Evolutionary conservation across 768 basidiomycete species (phyloP).

Genomic region (Boletus insuetus): DNA sequence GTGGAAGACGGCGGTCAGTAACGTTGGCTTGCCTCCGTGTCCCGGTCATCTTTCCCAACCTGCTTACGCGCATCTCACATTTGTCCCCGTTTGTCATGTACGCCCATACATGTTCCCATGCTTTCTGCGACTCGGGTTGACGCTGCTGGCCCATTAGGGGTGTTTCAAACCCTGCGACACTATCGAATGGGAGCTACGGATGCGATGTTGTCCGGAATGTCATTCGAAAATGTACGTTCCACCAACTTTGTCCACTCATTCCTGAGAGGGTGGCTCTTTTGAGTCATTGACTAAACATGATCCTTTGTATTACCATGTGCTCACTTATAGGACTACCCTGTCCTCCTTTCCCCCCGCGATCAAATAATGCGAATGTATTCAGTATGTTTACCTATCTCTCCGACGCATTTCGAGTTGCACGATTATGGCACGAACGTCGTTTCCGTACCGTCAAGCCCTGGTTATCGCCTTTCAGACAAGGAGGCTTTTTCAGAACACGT

Average conservation of each 20-base stretch:
- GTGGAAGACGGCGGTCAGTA: not conserved
- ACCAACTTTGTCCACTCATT: no score
- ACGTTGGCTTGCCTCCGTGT: not conserved
- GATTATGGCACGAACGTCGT: not conserved
- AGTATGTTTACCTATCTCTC: not conserved
- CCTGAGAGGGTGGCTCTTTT: no score
- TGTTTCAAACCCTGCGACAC: not conserved
- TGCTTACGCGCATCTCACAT: not conserved
- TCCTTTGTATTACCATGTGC: no score
- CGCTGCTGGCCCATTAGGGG: not conserved
- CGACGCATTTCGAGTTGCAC: not conserved
- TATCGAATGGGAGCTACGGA: not conserved
- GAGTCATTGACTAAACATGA: no score
- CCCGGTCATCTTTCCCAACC: not conserved
- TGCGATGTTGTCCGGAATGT: not conserved
- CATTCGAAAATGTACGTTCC: no score
- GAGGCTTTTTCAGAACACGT: not conserved
- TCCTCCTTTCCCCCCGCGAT: no score
- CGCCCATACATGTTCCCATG: not conserved
- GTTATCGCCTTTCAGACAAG: not conserved
- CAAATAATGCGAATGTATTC: not conserved
- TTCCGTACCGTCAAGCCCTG: no score
- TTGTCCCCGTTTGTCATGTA: not conserved
- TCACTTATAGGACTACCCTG: no score
- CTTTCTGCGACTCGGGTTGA: no score